Evolutionary conservation across 495 filamentous ascomycete species (phyloP).

Genomic region (Neurospora tetrasperma): DNA sequence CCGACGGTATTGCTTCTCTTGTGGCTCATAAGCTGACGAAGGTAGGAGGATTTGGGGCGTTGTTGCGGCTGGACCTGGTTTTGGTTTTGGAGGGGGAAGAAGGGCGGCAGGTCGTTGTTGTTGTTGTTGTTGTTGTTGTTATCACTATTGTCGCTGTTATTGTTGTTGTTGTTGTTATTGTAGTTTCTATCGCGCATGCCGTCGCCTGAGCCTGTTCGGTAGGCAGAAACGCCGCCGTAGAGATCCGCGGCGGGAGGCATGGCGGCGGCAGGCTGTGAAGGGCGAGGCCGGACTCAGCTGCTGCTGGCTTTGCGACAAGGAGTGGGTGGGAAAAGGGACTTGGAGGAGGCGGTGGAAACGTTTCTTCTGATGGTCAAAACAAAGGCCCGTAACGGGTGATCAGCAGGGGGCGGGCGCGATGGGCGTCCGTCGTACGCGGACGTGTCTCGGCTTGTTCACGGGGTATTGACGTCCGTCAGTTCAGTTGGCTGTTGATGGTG

Average conservation of each 20-base stretch:
- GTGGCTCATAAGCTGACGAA: constrained; percentile 46
- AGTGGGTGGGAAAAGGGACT: not conserved
- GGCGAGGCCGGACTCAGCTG: not conserved
- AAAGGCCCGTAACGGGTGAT: not conserved
- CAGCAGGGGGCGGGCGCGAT: not conserved
- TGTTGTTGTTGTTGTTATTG: not conserved
- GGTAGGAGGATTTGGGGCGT: constrained; percentile 47
- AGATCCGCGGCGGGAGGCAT: constrained; percentile 12
- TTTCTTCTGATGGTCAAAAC: not conserved
- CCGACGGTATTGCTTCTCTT: constrained; percentile 41
- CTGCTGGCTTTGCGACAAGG: not conserved
- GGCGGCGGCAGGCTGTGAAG: constrained; percentile 2
- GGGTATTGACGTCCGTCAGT: not conserved
- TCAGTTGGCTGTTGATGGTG: not conserved
- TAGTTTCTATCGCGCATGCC: not conserved
- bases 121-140: too few relatives aligned
- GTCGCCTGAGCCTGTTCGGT: not conserved
- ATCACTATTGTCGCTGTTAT: not conserved
- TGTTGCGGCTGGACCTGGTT: constrained; percentile 18
- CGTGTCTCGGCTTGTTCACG: not conserved
- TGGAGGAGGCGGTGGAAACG: not conserved
- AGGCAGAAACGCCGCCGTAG: constrained; percentile 2
- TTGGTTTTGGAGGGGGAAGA: not conserved
- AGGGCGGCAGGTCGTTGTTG: not conserved
- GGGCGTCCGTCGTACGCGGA: not conserved